Base-by-base conservation (phyloP, 148 eudicot species). In the Arbutus unedo region DNA sequence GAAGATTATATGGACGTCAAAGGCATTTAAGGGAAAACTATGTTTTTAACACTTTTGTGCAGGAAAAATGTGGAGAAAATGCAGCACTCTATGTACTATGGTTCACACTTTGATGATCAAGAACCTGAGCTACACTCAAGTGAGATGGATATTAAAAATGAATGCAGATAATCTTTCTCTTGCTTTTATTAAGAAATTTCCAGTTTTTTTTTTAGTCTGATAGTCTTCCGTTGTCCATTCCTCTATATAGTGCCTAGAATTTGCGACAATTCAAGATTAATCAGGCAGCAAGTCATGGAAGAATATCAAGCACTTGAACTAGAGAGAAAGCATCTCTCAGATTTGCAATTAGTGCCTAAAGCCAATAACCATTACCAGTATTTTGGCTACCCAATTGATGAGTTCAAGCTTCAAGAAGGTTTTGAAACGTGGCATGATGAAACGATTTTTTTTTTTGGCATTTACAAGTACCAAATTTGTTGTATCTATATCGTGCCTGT, bases 221-320 rank as follows among this genome's bases (percentile, higher is more conserved):
- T 13, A 72, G 56, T 49, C 55, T 48, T 16, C 56, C 21, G 1
- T 53, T 54, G 9, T 8, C 47, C 11, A 6, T 16, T 76, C 67
- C 6, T 62, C 19, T 78, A 49, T 67, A 43, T 23, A 89, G 91
- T 86, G 80, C 78, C 91, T 41, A 70, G 56, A 74, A 31, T 66
- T 83, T 83, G 16, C 47, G 83, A 81, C 21, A 56, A 23, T 83
- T 50, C 85, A 59, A 79, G 82, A 16, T 43, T 83, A 18, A 49
- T 84, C 6, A 80, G 84, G 70, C 85, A 84, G 80, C 88, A 85
- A 44, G 67, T 88, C 55, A 82, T 90, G 77, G 90, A 86, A 64
- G 90, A 88, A 74, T 83, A 81, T 25, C 84, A 70, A 21, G 81
- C 84, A 8, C 78, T 83, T 66, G 89, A 88, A 80, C 56, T 81